phyloP scores from a whole-genome alignment of 768 basidiomycete species.

The Mycena leptocephala region DNA sequence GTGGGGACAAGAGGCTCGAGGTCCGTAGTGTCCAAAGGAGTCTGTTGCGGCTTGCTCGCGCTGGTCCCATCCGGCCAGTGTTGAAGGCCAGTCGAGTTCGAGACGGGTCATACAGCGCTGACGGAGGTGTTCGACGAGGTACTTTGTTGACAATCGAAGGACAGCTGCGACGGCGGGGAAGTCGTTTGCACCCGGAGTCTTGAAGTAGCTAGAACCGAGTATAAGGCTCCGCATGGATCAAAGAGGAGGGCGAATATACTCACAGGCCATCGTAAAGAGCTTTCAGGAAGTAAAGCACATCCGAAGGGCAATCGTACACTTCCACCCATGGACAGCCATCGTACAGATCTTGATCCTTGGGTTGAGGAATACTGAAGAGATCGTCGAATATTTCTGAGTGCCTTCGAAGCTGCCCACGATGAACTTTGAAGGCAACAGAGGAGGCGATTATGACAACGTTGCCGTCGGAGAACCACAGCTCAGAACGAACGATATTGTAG shows the following conservation, averaged over 20 bases:
- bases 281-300: constrained; percentile 76
- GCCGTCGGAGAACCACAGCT: constrained; percentile 86
- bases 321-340: constrained; percentile 76
- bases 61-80: constrained; percentile 78
- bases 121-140: constrained; percentile 80
- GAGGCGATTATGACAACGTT: constrained; percentile 77
- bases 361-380: constrained; percentile 77
- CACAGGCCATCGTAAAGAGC: constrained; percentile 87
- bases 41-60: constrained; percentile 74
- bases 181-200: constrained; percentile 63
- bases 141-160: constrained; percentile 83
- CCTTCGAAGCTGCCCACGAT: constrained; percentile 80
- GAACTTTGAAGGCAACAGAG: constrained; percentile 78
- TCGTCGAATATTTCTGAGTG: constrained; percentile 86
- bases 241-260: constrained; percentile 41
- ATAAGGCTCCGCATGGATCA: neutral
- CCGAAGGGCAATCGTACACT: constrained; percentile 77
- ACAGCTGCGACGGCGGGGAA: constrained; percentile 76
- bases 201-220: constrained; percentile 68
- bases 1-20: constrained; percentile 74
- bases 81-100: constrained; percentile 76
- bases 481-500: constrained; percentile 60
- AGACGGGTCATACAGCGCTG: constrained; percentile 74
- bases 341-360: constrained; percentile 61
- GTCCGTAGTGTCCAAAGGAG: constrained; percentile 66